Conservation (phyloP, 2,329 filamentous ascomycete species). For the Tympanopsis confertula region DNA sequence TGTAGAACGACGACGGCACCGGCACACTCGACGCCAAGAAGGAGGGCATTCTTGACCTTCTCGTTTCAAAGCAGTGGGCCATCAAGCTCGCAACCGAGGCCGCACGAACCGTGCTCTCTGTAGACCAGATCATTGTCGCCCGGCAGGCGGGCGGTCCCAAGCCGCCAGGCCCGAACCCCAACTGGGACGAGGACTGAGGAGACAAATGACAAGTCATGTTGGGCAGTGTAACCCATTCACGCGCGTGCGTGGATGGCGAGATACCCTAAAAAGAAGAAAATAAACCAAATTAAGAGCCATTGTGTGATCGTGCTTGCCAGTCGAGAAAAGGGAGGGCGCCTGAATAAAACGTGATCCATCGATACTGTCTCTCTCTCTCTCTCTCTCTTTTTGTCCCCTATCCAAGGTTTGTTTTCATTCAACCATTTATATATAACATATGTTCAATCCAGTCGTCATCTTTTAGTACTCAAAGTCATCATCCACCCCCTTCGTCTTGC, state of each 20-base stretch:
- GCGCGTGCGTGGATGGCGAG: no score
- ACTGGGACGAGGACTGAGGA: constrained; percentile 51
- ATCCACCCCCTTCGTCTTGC: constrained; percentile 75
- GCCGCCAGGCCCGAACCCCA: constrained; percentile 83
- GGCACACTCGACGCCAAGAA: constrained; percentile 79
- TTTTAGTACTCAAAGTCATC: constrained; percentile 91
- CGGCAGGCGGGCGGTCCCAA: constrained; percentile 95
- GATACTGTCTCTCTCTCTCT: no score
- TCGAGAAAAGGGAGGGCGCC: no score
- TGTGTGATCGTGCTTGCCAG: no score
- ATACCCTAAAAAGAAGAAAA: no score
- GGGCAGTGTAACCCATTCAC: no score
- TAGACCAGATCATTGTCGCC: constrained; percentile 98
- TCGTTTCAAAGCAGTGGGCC: constrained; percentile 89
- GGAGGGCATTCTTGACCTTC: constrained; percentile 80
- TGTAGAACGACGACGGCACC: constrained; percentile 60
- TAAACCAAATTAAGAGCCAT: no score
- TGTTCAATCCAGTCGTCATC: no score
- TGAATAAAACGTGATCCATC: no score
- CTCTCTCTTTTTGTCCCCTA: no score
- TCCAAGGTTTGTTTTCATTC: no score
- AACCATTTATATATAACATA: no score
- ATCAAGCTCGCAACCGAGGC: constrained; percentile 95
- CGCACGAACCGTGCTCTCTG: constrained; percentile 82
- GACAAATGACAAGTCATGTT: constrained; percentile 1